A percentile compares a stretch with the other conserved stretches of the same genome.
phyloP scores from a whole-genome alignment of 2,329 filamentous ascomycete species.

The Ceratocystis cubensis region DNA sequence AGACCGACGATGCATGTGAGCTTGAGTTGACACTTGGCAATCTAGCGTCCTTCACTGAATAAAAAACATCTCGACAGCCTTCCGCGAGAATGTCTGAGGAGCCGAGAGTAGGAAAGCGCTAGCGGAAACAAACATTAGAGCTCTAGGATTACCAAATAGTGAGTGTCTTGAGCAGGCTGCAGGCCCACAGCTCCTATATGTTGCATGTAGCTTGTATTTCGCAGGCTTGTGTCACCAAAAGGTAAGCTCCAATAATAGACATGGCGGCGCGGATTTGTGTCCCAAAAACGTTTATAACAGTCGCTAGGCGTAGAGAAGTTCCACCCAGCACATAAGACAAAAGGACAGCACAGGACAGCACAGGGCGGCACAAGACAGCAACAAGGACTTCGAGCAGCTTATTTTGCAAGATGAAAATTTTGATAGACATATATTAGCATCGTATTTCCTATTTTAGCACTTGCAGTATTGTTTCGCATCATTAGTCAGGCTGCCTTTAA shows the following conservation, averaged over 20 bases:
- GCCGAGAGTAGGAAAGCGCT: background rate
- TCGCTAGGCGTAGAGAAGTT: too few relatives aligned
- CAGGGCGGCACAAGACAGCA: too few relatives aligned
- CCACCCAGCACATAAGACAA: too few relatives aligned
- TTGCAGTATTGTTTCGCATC: too few relatives aligned
- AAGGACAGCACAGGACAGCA: too few relatives aligned
- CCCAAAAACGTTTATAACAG: background rate
- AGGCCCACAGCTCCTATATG: background rate
- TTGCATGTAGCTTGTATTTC: background rate
- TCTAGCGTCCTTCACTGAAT: background rate
- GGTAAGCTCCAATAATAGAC: background rate
- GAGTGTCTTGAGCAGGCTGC: background rate
- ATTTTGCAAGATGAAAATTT: too few relatives aligned
- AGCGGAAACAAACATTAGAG: background rate
- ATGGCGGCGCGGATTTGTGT: background rate
- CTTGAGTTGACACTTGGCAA: background rate
- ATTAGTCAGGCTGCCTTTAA: too few relatives aligned
- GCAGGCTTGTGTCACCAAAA: constrained; percentile 1
- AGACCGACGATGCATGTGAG: background rate
- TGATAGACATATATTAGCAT: too few relatives aligned
- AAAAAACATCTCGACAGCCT: background rate
- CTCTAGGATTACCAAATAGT: background rate
- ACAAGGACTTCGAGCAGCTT: too few relatives aligned
- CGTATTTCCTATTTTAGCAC: too few relatives aligned
- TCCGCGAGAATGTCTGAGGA: background rate